Conservation (phyloP, 371 early-diverging fungal genomes). For the Chytridiales sp. region DNA sequence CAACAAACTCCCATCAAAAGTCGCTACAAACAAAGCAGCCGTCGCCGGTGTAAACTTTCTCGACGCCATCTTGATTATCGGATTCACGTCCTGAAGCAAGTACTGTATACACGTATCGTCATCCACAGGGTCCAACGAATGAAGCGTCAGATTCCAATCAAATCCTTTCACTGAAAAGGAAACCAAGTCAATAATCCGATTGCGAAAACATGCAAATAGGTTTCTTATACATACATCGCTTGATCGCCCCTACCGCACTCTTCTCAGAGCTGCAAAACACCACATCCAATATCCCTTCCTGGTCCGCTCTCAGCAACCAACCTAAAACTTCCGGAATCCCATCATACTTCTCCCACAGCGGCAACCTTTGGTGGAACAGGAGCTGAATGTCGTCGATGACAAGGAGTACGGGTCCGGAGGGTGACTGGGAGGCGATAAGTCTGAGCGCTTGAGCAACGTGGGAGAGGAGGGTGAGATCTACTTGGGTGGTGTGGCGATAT, state of each 20-base stretch:
- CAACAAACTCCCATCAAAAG: constrained; percentile 37
- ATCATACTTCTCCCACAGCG: constrained; percentile 32
- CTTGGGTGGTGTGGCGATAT: background rate
- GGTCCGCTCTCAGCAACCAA: constrained; percentile 38
- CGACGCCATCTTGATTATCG: constrained; percentile 14
- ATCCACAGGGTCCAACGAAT: constrained; percentile 36
- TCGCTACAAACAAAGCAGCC: constrained; percentile 37
- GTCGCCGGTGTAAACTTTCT: constrained; percentile 32
- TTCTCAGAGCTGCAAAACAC: constrained; percentile 41
- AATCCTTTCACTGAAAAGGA: constrained; percentile 29
- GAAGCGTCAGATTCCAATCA: constrained; percentile 31
- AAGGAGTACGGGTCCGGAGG: constrained; percentile 25
- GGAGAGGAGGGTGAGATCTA: constrained; percentile 19
- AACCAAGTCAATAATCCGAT: background rate
- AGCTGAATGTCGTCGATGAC: constrained; percentile 43
- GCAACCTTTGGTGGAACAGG: constrained; percentile 27
- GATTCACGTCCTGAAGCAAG: constrained; percentile 35
- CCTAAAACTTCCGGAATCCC: constrained; percentile 34
- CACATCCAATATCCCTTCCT: constrained; percentile 38
- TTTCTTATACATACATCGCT: constrained; percentile 22
- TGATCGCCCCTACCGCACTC: constrained; percentile 30
- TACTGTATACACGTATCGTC: constrained; percentile 37
- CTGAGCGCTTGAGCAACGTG: constrained; percentile 39
- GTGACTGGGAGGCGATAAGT: constrained; percentile 22
- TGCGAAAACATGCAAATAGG: background rate